These are phyloP conservation scores for Mycena pura DNA, from an alignment of 768 basidiomycete species.

Conservation along the genomic window DNA sequence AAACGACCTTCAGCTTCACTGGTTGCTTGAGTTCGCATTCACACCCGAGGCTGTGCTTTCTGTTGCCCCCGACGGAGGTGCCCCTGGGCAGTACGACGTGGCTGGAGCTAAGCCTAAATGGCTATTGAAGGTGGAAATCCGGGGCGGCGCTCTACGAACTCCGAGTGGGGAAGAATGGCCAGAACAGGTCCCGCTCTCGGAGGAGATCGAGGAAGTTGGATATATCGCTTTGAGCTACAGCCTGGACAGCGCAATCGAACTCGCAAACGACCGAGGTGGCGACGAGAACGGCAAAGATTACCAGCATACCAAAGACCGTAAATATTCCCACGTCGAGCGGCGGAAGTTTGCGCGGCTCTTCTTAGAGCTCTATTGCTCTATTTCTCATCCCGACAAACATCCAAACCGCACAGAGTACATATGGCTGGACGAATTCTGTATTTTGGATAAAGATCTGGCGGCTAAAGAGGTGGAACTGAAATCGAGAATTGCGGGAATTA, in stretches of 20 bases:
- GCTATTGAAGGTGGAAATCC: background rate
- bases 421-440: constrained; percentile 19
- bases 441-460: constrained; percentile 2
- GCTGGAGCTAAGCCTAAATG: background rate
- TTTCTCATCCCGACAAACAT: background rate
- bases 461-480: too few relatives aligned
- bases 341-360: background rate
- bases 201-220: background rate
- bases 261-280: background rate
- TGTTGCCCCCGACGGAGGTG: background rate
- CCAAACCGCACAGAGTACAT: constrained; percentile 1
- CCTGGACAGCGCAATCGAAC: background rate
- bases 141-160: background rate
- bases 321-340: background rate
- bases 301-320: background rate
- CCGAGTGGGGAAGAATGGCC: too few relatives aligned
- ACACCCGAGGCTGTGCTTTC: background rate
- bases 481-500: too few relatives aligned
- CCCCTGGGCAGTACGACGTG: background rate
- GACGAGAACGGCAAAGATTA: background rate
- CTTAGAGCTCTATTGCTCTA: constrained; percentile 4
- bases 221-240: constrained; percentile 9
- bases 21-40: constrained; percentile 2
- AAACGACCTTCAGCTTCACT: background rate
- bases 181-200: background rate